Percentiles rank a stretch among this genome's conserved stretches.
These are phyloP conservation scores for Coccomyxa sp. DNA, from an alignment of 139 green algal genomes.

Conservation along the genomic window DNA sequence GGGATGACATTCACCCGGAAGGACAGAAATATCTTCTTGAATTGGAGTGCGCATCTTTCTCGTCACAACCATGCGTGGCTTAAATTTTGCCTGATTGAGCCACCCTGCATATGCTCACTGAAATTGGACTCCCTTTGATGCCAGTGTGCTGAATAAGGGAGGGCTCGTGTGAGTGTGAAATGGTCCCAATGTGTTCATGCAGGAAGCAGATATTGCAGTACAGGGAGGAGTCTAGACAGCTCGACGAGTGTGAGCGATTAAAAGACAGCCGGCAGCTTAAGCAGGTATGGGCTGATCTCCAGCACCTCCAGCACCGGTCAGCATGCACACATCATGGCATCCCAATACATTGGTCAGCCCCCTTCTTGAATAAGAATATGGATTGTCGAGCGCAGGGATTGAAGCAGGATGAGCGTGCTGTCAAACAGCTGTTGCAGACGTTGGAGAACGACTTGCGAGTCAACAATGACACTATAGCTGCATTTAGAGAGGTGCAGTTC, in stretches of 20 bases:
- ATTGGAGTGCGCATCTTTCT: slow-evolving; percentile 24
- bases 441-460: neutral
- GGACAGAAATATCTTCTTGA: slow-evolving; percentile 40
- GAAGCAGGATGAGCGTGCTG: neutral
- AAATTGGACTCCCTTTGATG: too few relatives aligned
- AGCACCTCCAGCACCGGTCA: too few relatives aligned
- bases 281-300: neutral
- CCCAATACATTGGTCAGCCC: neutral
- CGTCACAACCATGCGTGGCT: too few relatives aligned
- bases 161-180: too few relatives aligned
- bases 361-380: too few relatives aligned
- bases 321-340: neutral
- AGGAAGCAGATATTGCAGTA: slow-evolving; percentile 29
- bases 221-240: slow-evolving; percentile 33
- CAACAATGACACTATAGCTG: neutral
- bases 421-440: neutral
- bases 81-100: too few relatives aligned
- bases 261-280: slow-evolving; percentile 1
- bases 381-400: neutral
- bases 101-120: too few relatives aligned
- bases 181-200: neutral
- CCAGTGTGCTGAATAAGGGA: too few relatives aligned
- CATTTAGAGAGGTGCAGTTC: neutral
- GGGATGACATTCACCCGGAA: slow-evolving; percentile 43
- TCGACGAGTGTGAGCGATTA: slow-evolving; percentile 30